Evolutionary conservation across 129 eudicot species (phyloP).

Genomic region (Saussurea involucrata): DNA sequence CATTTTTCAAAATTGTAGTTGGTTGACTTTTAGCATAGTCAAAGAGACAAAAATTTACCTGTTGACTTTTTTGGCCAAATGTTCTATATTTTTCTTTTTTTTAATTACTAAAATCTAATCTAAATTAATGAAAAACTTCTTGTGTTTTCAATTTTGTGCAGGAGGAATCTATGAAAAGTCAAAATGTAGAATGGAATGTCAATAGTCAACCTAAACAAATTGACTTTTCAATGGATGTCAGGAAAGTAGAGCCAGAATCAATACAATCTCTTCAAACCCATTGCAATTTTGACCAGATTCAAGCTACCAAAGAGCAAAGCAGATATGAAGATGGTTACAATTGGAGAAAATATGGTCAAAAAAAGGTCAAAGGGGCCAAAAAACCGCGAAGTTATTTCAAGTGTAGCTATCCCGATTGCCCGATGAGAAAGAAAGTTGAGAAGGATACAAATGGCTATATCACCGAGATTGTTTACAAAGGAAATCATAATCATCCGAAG

Average conservation of each 20-base stretch:
- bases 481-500: slow-evolving; percentile 85
- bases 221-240: slow-evolving; percentile 28
- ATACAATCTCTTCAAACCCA: slow-evolving; percentile 17
- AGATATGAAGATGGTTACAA: slow-evolving; percentile 84
- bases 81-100: neutral
- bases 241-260: slow-evolving; percentile 33
- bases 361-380: slow-evolving; percentile 85
- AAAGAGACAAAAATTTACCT: neutral
- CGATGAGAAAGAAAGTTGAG: slow-evolving; percentile 83
- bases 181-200: slow-evolving; percentile 42
- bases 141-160: slow-evolving; percentile 12
- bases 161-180: slow-evolving; percentile 42
- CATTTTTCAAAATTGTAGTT: neutral
- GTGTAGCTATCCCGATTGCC: slow-evolving; percentile 72
- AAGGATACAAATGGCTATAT: slow-evolving; percentile 62
- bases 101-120: neutral
- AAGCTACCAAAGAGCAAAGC: slow-evolving; percentile 49
- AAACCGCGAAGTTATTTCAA: slow-evolving; percentile 88
- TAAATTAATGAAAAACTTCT: neutral
- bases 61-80: neutral
- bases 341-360: slow-evolving; percentile 97
- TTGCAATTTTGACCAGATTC: slow-evolving; percentile 32
- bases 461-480: slow-evolving; percentile 82
- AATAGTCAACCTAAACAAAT: slow-evolving; percentile 35
- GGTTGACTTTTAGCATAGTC: neutral